phyloP scores from a whole-genome alignment of 768 basidiomycete species.

The Lactifluus subvellereus region DNA sequence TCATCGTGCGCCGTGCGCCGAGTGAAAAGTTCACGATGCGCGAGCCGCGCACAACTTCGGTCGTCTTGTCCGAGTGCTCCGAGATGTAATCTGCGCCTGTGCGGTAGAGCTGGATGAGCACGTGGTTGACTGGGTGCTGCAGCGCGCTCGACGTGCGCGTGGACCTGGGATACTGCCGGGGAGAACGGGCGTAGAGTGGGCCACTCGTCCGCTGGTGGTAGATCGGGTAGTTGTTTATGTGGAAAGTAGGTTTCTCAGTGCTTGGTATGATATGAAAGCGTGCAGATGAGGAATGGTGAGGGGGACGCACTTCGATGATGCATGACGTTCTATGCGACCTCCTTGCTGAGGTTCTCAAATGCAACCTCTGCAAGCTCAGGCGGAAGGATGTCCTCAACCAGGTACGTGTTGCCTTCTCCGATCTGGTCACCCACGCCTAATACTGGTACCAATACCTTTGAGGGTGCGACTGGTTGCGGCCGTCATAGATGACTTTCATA shows the following conservation, averaged over 20 bases:
- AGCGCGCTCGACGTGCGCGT: constrained; percentile 52
- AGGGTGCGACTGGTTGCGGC: neutral
- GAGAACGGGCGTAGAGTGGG: constrained; percentile 45
- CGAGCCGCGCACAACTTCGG: constrained; percentile 69
- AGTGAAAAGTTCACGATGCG: constrained; percentile 77
- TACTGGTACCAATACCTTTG: constrained; percentile 1
- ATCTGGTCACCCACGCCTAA: constrained; percentile 24
- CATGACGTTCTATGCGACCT: no score
- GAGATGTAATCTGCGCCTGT: constrained; percentile 77
- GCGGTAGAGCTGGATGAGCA: constrained; percentile 42
- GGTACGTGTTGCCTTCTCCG: constrained; percentile 41
- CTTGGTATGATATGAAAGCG: no score
- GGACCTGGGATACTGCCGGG: constrained; percentile 40
- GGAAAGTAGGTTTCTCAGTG: no score
- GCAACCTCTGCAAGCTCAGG: constrained; percentile 42
- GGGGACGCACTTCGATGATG: no score
- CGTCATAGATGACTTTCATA: no score
- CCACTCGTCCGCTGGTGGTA: constrained; percentile 77
- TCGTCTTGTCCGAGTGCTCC: constrained; percentile 83
- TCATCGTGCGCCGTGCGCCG: constrained; percentile 77
- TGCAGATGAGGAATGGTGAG: no score
- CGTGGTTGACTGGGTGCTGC: neutral
- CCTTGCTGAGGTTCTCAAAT: no score
- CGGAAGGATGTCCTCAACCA: constrained; percentile 56
- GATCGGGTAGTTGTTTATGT: constrained; percentile 52